Conservation (phyloP, 169 alveolate genomes). For the Eimeria tenella region DNA sequence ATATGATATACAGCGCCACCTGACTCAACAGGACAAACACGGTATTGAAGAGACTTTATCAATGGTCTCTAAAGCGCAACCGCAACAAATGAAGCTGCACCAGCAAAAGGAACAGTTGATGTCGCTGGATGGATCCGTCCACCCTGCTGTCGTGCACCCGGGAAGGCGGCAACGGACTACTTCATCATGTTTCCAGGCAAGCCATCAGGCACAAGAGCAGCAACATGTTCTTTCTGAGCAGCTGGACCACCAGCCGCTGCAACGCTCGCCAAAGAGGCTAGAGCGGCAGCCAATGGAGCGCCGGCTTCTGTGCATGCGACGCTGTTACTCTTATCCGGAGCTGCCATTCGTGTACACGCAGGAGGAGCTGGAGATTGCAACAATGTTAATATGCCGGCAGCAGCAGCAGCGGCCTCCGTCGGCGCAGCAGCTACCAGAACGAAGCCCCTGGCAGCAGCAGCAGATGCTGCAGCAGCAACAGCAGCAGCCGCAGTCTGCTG, state of each 20-base stretch:
- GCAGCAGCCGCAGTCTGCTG: not conserved
- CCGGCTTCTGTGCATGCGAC: not conserved
- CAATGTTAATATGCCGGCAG: not conserved
- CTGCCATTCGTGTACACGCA: slow-evolving; percentile 13
- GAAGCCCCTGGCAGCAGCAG: not conserved
- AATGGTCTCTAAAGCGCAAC: not conserved
- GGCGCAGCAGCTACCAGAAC: not conserved
- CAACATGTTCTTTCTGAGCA: not conserved
- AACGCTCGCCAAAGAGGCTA: not conserved
- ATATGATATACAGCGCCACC: not conserved
- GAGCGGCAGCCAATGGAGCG: not conserved
- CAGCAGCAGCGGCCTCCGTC: not conserved
- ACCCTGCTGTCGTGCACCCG: not conserved
- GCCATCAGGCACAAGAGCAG: not conserved
- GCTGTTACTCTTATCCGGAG: not conserved
- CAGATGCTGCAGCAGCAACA: not conserved
- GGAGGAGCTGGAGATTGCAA: not conserved
- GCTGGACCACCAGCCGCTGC: not conserved
- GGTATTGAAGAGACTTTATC: not conserved
- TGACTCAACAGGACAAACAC: not conserved
- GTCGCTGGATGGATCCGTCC: not conserved
- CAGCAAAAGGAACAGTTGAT: not conserved
- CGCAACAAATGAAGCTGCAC: not conserved
- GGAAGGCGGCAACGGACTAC: not conserved
- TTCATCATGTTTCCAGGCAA: too few relatives aligned